Base-by-base conservation (phyloP, 371 early-diverging fungal genomes). In the Mortierella sp. region DNA sequence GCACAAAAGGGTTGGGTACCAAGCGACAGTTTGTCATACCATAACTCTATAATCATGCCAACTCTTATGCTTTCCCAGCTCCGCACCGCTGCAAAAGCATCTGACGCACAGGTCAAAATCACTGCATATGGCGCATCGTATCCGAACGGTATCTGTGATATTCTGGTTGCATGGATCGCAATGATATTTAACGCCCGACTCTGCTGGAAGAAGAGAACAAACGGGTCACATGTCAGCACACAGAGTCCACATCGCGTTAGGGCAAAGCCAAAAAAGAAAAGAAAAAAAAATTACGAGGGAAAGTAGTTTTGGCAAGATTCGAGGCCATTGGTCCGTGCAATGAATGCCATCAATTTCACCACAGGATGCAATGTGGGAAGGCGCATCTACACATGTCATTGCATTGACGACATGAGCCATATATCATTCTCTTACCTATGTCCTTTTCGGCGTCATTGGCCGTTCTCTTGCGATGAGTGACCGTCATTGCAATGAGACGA, bases 101-200 rank as follows among this genome's bases (percentile, higher is more conserved):
- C 91, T 89, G 33, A 98, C 94, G 85, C 99, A 99, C 33, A 98
- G 88, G 87, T 99, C 98, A 80, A 97, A 94, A 79, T 97, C 97
- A 65, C 91, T 85, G 84, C 99, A 99, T 57, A 90, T 92, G 43
- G 91, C 95, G 77, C 99, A 99, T 50, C 94, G 91, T 68, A 98
- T 92, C 65, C 96, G 93, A 38, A 96, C 95, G 1, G 95, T 91
- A 69, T 95, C 92, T 38, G 95, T 94, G 63, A 98, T 92, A 84
- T 96, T 95, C 65, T 92, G 92, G 67, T 92, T 91, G 88, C 99
- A 99, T 38, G 88, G 88, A 84, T 98, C 97, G 88, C 99, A 99
- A 67, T 93, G 94, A 80, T 93, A 95, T 77, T 90, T 91, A 67
- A 76, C 83, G 2, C 77, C 83, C 74, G 83, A 72, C 64, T 81